These are phyloP conservation scores for Fusarium equiseti DNA, from an alignment of 2,329 filamentous ascomycete genomes.

Conservation along the genomic window DNA sequence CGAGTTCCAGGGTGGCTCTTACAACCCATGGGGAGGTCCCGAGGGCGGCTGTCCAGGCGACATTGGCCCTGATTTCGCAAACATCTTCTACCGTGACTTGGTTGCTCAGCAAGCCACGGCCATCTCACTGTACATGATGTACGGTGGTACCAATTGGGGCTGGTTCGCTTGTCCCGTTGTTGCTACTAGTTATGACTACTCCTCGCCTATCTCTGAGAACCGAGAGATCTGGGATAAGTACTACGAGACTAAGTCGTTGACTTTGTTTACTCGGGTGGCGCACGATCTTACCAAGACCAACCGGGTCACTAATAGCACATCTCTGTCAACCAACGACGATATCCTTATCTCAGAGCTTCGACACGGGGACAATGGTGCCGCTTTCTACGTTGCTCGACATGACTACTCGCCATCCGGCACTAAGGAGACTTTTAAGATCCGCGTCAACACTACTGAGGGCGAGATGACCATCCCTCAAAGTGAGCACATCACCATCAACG, in stretches of 20 bases:
- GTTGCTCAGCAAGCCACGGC: conserved; percentile 70
- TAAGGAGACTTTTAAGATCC: conserved; percentile 65
- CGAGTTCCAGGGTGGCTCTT: conserved; percentile 52
- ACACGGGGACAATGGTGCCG: conserved; percentile 67
- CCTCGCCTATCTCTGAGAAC: conserved; percentile 70
- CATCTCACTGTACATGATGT: conserved; percentile 74
- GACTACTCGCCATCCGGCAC: conserved; percentile 63
- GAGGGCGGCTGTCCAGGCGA: conserved; percentile 66
- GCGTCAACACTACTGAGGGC: conserved; percentile 68
- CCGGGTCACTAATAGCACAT: conserved; percentile 52
- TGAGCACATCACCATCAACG: conserved; percentile 65
- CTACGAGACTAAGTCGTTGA: conserved; percentile 72
- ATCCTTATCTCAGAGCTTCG: conserved; percentile 68
- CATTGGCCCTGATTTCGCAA: conserved; percentile 70
- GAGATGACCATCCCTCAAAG: conserved; percentile 66
- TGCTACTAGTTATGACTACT: conserved; percentile 73
- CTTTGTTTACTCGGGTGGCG: conserved; percentile 64
- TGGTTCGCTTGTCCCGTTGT: conserved; percentile 68
- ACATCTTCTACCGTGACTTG: conserved; percentile 73
- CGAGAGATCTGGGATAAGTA: conserved; percentile 69
- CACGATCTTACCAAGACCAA: conserved; percentile 68
- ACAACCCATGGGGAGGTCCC: conserved; percentile 72
- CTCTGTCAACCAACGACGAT: conserved; percentile 59
- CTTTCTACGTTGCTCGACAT: conserved; percentile 71
- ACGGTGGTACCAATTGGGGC: conserved; percentile 74